Percentiles rank a stretch among this genome's conserved stretches.
Conservation (phyloP, 2,329 filamentous ascomycete genomes). For the Fusarium pininemorale region DNA sequence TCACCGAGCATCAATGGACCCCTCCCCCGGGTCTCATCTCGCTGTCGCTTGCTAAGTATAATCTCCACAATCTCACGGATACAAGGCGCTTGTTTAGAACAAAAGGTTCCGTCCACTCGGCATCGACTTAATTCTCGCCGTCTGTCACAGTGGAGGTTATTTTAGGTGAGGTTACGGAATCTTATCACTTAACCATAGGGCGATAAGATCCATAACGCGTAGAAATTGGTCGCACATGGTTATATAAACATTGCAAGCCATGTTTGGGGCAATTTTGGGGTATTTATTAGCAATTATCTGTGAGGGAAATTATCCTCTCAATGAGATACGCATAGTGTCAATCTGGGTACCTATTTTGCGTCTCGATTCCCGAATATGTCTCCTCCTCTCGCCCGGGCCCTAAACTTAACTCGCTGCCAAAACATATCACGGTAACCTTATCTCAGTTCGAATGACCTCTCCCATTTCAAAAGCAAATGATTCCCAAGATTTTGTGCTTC, state of each 20-base stretch:
- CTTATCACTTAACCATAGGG: slow-evolving; percentile 34
- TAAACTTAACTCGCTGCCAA: not conserved
- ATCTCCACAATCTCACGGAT: slow-evolving; percentile 23
- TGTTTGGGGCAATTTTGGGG: not conserved
- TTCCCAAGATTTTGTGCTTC: not conserved
- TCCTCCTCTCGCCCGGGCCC: not conserved
- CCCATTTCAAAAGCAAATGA: not conserved
- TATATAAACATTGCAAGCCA: not conserved
- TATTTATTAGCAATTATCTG: not conserved
- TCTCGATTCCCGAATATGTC: not conserved
- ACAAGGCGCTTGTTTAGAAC: slow-evolving; percentile 1
- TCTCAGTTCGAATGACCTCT: not conserved
- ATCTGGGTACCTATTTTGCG: not conserved
- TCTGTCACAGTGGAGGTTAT: not conserved
- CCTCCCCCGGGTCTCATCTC: slow-evolving; percentile 28
- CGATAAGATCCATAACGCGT: slow-evolving; percentile 36
- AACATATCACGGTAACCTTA: not conserved
- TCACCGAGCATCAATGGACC: slow-evolving; percentile 23
- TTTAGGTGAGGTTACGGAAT: slow-evolving; percentile 12
- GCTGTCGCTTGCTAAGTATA: not conserved
- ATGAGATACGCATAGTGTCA: not conserved
- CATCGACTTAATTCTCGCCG: slow-evolving; percentile 15
- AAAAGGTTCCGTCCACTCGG: slow-evolving; percentile 16
- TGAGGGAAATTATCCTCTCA: not conserved
- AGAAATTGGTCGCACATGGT: not conserved